Evolutionary conservation across 2,329 filamentous ascomycete species (phyloP).

Genomic region (Xylaria sp.): DNA sequence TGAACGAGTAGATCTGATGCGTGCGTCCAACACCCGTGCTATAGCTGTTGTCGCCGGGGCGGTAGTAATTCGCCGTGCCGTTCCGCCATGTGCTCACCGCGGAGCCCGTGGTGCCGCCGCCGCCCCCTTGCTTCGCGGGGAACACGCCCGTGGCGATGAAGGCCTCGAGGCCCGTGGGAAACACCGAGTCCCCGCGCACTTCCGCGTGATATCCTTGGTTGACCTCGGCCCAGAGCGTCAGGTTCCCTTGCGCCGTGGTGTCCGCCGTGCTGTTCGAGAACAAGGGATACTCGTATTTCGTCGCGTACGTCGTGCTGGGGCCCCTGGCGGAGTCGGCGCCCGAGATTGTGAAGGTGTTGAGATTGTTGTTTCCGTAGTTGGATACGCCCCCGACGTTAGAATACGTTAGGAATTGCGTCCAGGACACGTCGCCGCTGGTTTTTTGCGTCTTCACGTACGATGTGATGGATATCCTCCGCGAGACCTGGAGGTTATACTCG

Average conservation of each 20-base stretch:
- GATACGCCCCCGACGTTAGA: constrained; percentile 61
- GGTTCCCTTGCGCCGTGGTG: constrained; percentile 55
- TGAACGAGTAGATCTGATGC: constrained; percentile 66
- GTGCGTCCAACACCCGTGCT: constrained; percentile 66
- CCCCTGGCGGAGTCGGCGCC: constrained; percentile 57
- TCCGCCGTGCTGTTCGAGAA: constrained; percentile 64
- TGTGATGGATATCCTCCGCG: constrained; percentile 64
- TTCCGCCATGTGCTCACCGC: constrained; percentile 64
- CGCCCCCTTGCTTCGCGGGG: constrained; percentile 30
- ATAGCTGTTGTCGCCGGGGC: constrained; percentile 56
- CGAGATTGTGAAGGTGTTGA: constrained; percentile 51
- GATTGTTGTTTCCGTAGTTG: constrained; percentile 46
- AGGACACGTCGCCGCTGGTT: constrained; percentile 57
- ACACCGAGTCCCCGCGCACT: constrained; percentile 55
- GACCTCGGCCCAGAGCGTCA: constrained; percentile 57
- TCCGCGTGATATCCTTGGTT: constrained; percentile 56
- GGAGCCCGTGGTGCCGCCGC: constrained; percentile 38
- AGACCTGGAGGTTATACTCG: constrained; percentile 66
- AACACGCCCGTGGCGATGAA: constrained; percentile 55
- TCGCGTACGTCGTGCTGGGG: constrained; percentile 48
- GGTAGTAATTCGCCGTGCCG: constrained; percentile 67
- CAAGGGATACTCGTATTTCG: constrained; percentile 69
- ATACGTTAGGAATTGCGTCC: constrained; percentile 68
- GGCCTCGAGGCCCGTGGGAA: constrained; percentile 70
- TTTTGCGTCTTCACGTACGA: constrained; percentile 63